Conservation (phyloP, 139 green algal species). For the Protoeuglena noctilucae region DNA sequence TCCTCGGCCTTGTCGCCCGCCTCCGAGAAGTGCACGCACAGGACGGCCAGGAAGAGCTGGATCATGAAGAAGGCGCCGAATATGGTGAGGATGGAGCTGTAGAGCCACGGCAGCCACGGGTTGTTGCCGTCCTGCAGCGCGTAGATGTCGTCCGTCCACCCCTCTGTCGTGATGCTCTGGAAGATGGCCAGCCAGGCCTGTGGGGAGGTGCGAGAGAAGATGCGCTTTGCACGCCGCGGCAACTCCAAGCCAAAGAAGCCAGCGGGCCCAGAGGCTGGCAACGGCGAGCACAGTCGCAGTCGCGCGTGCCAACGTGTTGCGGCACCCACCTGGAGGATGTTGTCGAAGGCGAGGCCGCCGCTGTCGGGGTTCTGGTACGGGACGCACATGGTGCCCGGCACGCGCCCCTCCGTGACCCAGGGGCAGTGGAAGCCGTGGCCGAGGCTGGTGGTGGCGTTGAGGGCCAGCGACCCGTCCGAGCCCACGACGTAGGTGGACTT, state of each 20-base stretch:
- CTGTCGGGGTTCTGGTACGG: background rate
- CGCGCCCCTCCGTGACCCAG: background rate
- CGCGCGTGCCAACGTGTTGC: no score
- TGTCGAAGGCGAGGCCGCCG: slow-evolving; percentile 49
- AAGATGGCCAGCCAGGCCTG: slow-evolving; percentile 52
- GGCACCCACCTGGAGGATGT: slow-evolving; percentile 27
- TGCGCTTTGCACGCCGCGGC: background rate
- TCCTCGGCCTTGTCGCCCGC: slow-evolving; percentile 1
- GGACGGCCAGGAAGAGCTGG: slow-evolving; percentile 49
- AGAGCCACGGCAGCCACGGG: slow-evolving; percentile 29
- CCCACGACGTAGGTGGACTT: background rate
- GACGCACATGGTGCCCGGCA: no score
- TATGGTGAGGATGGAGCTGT: slow-evolving; percentile 54
- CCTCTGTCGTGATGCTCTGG: slow-evolving; percentile 42
- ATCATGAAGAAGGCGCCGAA: slow-evolving; percentile 52
- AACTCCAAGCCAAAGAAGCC: no score
- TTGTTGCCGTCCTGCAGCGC: slow-evolving; percentile 17
- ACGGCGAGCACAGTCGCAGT: no score
- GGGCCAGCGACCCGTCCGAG: background rate
- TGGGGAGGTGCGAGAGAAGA: background rate
- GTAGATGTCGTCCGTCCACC: slow-evolving; percentile 44
- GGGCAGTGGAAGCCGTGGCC: background rate
- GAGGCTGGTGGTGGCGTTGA: background rate
- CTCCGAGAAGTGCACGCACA: slow-evolving; percentile 22
- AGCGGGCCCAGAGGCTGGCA: no score